Percentiles rank a stretch among this genome's conserved stretches.
Evolutionary conservation across 164 flowering plant species (phyloP).

Genomic region (Chloranthus sessilifolius): DNA sequence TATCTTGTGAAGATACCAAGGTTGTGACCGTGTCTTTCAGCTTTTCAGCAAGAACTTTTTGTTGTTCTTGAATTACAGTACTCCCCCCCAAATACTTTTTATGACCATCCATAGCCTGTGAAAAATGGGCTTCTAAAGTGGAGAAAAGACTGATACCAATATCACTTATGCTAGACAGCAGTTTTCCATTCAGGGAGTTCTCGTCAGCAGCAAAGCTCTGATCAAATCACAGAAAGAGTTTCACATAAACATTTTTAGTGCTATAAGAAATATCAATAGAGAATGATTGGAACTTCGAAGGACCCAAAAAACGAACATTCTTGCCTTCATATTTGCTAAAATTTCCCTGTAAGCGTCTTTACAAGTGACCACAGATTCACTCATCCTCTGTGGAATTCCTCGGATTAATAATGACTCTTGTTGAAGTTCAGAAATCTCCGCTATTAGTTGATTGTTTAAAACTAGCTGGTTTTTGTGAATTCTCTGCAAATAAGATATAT

Average conservation of each 20-base stretch:
- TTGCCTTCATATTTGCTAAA: conserved; percentile 51
- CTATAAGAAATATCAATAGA: background rate
- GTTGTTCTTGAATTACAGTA: conserved; percentile 38
- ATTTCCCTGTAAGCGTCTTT: conserved; percentile 57
- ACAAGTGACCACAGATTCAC: conserved; percentile 53
- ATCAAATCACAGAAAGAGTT: conserved; percentile 2
- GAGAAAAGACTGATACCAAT: conserved; percentile 58
- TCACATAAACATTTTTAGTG: background rate
- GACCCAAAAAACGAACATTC: background rate
- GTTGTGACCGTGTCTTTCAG: conserved; percentile 37
- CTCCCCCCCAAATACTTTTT: conserved; percentile 15
- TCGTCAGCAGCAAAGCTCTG: conserved; percentile 53
- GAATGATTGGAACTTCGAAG: background rate
- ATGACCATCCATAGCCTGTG: conserved; percentile 23
- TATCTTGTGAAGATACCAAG: conserved; percentile 34
- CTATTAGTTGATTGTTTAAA: conserved; percentile 41
- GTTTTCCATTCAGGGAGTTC: conserved; percentile 37
- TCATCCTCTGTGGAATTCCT: conserved; percentile 50
- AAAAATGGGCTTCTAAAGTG: conserved; percentile 55
- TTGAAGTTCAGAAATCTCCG: conserved; percentile 55
- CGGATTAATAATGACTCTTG: conserved; percentile 40
- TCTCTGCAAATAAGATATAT: conserved; percentile 34
- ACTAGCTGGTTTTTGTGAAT: conserved; percentile 40
- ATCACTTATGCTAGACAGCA: conserved; percentile 54
- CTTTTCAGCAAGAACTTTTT: conserved; percentile 36